These are phyloP conservation scores for Neurospora sp. DNA, from an alignment of 495 filamentous ascomycete genomes.

Conservation along the genomic window DNA sequence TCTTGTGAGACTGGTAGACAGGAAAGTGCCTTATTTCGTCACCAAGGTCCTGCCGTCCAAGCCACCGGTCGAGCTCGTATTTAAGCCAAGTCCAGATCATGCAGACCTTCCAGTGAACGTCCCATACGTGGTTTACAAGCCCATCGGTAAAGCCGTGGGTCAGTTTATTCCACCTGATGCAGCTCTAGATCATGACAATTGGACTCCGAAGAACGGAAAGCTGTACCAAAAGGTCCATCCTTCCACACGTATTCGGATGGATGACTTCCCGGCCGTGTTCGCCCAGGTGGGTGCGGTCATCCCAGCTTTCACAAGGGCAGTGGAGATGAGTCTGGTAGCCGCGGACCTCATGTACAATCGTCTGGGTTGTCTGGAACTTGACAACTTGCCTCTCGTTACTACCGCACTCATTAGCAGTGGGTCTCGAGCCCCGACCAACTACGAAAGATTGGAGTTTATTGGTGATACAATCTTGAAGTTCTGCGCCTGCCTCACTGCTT, in stretches of 20 bases:
- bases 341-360: conserved; percentile 50
- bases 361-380: conserved; percentile 45
- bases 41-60: conserved; percentile 24
- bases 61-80: conserved; percentile 20
- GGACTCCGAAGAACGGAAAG: conserved; percentile 12
- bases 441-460: conserved; percentile 82
- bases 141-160: conserved; percentile 25
- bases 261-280: conserved; percentile 49
- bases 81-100: conserved; percentile 13
- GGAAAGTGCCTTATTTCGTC: conserved; percentile 23
- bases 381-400: conserved; percentile 47
- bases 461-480: conserved; percentile 84
- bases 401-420: conserved; percentile 63
- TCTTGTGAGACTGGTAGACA: conserved; percentile 21
- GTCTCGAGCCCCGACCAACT: conserved; percentile 53
- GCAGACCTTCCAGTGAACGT: conserved; percentile 22
- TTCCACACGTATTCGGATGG: conserved; percentile 24
- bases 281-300: conserved; percentile 60
- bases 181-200: background rate
- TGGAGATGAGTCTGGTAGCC: conserved; percentile 57
- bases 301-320: conserved; percentile 61
- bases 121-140: conserved; percentile 39
- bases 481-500: conserved; percentile 54
- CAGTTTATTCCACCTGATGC: conserved; percentile 46
- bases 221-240: conserved; percentile 26